phyloP scores from a whole-genome alignment of 768 basidiomycete genomes.

The Galerina sulciceps region DNA sequence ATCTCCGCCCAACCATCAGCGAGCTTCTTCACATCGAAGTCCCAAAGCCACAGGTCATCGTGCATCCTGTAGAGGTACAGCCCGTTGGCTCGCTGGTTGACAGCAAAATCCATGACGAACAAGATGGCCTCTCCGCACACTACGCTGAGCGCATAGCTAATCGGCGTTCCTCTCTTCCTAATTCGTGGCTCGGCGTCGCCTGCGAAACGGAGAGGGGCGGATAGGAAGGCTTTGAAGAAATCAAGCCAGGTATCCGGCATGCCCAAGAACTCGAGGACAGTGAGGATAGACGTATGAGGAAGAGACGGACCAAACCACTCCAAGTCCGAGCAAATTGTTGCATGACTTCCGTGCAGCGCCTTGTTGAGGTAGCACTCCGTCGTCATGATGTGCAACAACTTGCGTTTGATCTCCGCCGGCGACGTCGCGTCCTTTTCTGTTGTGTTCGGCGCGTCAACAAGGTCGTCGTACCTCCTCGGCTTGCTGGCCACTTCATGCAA shows the following conservation, averaged over 20 bases:
- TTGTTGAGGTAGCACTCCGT: conserved; percentile 45
- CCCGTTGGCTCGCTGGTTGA: conserved; percentile 46
- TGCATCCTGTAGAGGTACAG: conserved; percentile 49
- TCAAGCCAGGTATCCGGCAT: conserved; percentile 37
- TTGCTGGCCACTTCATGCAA: conserved; percentile 24
- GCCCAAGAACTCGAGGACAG: conserved; percentile 41
- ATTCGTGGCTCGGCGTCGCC: conserved; percentile 33
- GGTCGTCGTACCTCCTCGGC: conserved; percentile 28
- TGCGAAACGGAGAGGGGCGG: conserved; percentile 35
- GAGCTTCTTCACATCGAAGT: conserved; percentile 34
- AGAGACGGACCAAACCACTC: conserved; percentile 51
- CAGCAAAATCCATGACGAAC: conserved; percentile 52
- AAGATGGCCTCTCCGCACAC: conserved; percentile 45
- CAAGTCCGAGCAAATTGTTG: conserved; percentile 43
- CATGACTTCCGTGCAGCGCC: conserved; percentile 35
- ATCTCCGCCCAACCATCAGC: conserved; percentile 45
- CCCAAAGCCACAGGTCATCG: conserved; percentile 51
- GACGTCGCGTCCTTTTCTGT: conserved; percentile 4
- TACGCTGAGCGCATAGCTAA: conserved; percentile 43
- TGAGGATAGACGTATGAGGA: conserved; percentile 42
- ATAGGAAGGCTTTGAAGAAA: conserved; percentile 39
- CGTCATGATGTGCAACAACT: conserved; percentile 41
- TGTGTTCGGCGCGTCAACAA: conserved; percentile 21
- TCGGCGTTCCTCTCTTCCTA: conserved; percentile 46
- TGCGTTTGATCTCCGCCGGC: conserved; percentile 31